Conservation (phyloP, 108 stramenopile genomes). For the Parietichytrium sp. region DNA sequence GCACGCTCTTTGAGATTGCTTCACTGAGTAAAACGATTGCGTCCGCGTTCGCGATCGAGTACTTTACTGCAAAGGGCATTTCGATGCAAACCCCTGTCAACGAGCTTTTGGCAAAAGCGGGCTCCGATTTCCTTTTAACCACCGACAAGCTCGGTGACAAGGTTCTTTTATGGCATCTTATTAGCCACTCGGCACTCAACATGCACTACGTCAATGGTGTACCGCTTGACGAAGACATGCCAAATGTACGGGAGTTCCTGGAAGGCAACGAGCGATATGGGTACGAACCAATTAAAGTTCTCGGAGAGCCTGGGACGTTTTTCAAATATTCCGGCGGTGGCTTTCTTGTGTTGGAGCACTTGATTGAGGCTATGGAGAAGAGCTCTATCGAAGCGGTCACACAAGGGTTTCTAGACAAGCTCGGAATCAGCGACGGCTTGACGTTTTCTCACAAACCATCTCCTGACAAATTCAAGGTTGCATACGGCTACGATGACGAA, state of each 20-base stretch:
- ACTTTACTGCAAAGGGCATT: not conserved
- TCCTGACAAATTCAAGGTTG: not conserved
- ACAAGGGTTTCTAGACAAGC: not conserved
- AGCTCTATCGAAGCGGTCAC: not conserved
- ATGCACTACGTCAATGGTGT: conserved; percentile 50
- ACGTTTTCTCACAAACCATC: not conserved
- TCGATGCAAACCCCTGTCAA: not conserved
- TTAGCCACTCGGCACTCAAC: conserved; percentile 45
- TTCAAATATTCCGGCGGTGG: conserved; percentile 43
- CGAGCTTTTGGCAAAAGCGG: not conserved
- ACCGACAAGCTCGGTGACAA: not conserved
- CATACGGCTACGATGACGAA: conserved; percentile 15
- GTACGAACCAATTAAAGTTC: conserved; percentile 1
- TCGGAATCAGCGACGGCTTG: not conserved
- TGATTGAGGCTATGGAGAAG: conserved; percentile 6
- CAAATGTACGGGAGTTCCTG: not conserved
- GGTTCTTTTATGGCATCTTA: conserved; percentile 16
- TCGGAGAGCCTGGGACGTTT: not conserved
- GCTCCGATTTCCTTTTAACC: not conserved
- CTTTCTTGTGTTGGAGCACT: conserved; percentile 42
- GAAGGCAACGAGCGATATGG: conserved; percentile 18
- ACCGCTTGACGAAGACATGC: not conserved
- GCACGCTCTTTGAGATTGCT: conserved; percentile 41
- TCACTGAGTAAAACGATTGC: conserved; percentile 43
- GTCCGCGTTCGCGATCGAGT: conserved; percentile 35